A percentile compares a stretch with the other conserved stretches of the same genome.
Conservation (phyloP, 2,329 filamentous ascomycete genomes). For the Clonostachys sp. region DNA sequence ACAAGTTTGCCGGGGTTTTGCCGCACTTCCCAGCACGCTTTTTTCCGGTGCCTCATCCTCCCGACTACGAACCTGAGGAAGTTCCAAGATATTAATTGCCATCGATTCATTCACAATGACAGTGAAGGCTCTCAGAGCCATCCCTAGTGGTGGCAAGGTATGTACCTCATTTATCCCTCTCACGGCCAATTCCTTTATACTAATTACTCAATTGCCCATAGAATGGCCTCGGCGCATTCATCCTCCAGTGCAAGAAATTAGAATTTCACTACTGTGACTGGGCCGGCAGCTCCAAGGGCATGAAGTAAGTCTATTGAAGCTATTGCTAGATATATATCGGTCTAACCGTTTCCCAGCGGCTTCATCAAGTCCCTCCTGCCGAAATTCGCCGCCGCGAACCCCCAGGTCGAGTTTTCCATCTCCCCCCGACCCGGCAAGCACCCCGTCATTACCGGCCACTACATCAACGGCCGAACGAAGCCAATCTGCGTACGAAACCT, state of each 20-base stretch:
- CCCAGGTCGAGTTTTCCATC: constrained; percentile 85
- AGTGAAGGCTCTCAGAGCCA: constrained; percentile 45
- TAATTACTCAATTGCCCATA: constrained; percentile 27
- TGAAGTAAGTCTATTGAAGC: constrained; percentile 63
- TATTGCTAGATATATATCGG: neutral
- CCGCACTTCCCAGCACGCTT: neutral
- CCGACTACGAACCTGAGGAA: no score
- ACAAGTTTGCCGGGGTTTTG: constrained; percentile 10
- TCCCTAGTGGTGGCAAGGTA: constrained; percentile 48
- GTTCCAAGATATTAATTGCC: no score
- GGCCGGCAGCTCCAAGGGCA: constrained; percentile 87
- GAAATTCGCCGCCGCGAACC: constrained; percentile 75
- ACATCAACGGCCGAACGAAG: constrained; percentile 86
- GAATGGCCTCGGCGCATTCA: constrained; percentile 97
- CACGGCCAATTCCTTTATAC: no score
- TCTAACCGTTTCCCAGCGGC: constrained; percentile 44
- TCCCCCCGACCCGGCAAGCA: constrained; percentile 88
- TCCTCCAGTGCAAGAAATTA: constrained; percentile 93
- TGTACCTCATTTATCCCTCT: neutral
- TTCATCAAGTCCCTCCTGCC: constrained; percentile 78
- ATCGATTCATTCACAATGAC: constrained; percentile 39
- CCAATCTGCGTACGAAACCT: constrained; percentile 86
- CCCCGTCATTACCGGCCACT: constrained; percentile 83
- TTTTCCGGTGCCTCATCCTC: no score
- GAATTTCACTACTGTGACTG: constrained; percentile 98